phyloP scores from a whole-genome alignment of 2,329 filamentous ascomycete genomes.

The Diplodia scrobiculata region DNA sequence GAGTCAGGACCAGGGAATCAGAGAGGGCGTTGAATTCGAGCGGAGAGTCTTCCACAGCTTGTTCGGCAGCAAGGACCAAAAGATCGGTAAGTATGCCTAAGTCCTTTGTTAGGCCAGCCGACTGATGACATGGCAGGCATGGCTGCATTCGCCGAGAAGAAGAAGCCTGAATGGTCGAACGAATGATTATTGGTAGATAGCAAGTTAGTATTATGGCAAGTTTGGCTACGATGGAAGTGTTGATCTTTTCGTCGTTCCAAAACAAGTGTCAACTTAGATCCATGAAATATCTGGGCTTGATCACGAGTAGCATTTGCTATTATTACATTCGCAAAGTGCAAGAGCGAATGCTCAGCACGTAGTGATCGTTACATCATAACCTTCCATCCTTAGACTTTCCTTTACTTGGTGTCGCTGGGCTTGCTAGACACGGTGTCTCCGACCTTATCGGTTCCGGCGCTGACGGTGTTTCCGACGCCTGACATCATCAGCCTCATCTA shows the following conservation, averaged over 20 bases:
- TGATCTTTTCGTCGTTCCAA: no score
- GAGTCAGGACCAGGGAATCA: conserved; percentile 85
- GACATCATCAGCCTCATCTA: not conserved
- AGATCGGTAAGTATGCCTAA: conserved; percentile 66
- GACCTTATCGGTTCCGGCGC: conserved; percentile 15
- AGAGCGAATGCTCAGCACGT: not conserved
- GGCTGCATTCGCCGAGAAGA: conserved; percentile 94
- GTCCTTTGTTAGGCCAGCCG: not conserved
- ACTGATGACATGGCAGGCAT: conserved; percentile 54
- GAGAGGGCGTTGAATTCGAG: conserved; percentile 94
- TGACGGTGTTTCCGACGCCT: conserved; percentile 25
- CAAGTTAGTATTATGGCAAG: not conserved
- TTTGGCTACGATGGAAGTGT: no score
- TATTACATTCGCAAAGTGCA: not conserved
- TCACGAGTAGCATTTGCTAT: not conserved
- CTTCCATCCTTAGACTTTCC: not conserved
- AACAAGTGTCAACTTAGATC: no score
- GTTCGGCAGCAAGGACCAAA: conserved; percentile 95
- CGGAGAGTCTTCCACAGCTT: conserved; percentile 86
- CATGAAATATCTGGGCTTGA: no score
- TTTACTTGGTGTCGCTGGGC: conserved; percentile 11
- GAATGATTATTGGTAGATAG: conserved; percentile 53
- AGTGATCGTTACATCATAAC: not conserved
- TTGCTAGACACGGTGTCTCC: conserved; percentile 1
- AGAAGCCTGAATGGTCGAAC: conserved; percentile 87